Base-by-base conservation (phyloP, 306 rosid species). In the Cicer arietinum region DNA sequence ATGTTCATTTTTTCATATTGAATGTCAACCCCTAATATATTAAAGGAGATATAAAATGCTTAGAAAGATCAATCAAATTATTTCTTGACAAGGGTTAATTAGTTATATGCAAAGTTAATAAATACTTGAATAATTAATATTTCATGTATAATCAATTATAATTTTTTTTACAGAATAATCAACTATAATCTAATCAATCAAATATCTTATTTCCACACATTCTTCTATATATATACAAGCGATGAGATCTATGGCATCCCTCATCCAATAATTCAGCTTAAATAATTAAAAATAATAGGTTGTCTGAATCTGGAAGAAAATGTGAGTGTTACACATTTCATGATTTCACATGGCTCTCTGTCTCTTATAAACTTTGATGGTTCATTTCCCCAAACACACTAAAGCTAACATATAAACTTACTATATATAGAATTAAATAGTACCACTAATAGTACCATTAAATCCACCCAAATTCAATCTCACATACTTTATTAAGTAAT, bases 281-380 rank as follows among this genome's bases (percentile, higher is more conserved):
- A 80, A 84, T 37, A 80, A 84, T 59, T 18, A 60, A 18, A 52
- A 68, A 59, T 7, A 9, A 18, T 14, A 74, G 77, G 8, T 41
- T 64, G 77, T 62, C 59, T 54, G 86, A 63, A 74, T 69, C 71
- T 61, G 75, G 30, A 68, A 74, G n/a, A 3, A 46, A 10, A 35
- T 56, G 43, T 12, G 20, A 20, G 18, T 41, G 59, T 52, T 14
- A 59, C 60, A 65, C 62, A 40, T 43, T 62, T 62, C 78, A 68
- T 20, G 82, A 46, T 68, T 56, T 84, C 87, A 84, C 85, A 84
- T 84, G 87, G 75, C 69, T 9, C 18, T 80, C 80, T 67, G 85
- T 73, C 57, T 75, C 77, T 72, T 42, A 76, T 59, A 67, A 74
- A 48, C 39, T 42, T 43, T 52, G 45, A 58, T 41, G 87, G 72